phyloP scores from a whole-genome alignment of 495 filamentous ascomycete genomes.

The Penicillium silybi region DNA sequence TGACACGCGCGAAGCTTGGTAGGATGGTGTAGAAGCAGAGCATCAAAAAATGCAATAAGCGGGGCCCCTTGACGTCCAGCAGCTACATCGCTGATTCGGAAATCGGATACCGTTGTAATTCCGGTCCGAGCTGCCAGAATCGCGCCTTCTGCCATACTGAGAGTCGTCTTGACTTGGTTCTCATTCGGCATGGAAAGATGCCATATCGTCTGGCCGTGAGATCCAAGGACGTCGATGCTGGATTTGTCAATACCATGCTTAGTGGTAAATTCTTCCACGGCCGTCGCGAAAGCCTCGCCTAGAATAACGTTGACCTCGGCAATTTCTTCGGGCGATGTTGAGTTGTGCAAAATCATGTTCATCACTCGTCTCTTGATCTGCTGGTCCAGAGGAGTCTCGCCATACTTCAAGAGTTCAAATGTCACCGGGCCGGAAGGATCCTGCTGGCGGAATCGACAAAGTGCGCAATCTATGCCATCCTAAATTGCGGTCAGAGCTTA shows the following conservation, averaged over 20 bases:
- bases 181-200: not conserved
- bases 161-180: not conserved
- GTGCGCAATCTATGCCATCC: constrained; percentile 50
- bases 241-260: not conserved
- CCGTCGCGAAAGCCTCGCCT: not conserved
- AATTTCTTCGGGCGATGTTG: not conserved
- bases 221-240: not conserved
- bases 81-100: not conserved
- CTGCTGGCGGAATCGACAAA: constrained; percentile 48
- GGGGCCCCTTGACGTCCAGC: not conserved
- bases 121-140: not conserved
- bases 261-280: not conserved
- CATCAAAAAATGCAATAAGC: not conserved
- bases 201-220: not conserved
- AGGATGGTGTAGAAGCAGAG: not conserved
- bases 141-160: not conserved
- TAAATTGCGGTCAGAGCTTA: constrained; percentile 3
- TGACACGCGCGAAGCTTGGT: not conserved
- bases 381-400: constrained; percentile 43
- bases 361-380: constrained; percentile 44
- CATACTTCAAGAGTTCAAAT: constrained; percentile 42
- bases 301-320: not conserved
- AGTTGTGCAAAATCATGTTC: not conserved
- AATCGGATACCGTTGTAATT: not conserved
- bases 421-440: constrained; percentile 45